Evolutionary conservation across 345 rosid genomes (phyloP).

Genomic region (Carallia brachiata): DNA sequence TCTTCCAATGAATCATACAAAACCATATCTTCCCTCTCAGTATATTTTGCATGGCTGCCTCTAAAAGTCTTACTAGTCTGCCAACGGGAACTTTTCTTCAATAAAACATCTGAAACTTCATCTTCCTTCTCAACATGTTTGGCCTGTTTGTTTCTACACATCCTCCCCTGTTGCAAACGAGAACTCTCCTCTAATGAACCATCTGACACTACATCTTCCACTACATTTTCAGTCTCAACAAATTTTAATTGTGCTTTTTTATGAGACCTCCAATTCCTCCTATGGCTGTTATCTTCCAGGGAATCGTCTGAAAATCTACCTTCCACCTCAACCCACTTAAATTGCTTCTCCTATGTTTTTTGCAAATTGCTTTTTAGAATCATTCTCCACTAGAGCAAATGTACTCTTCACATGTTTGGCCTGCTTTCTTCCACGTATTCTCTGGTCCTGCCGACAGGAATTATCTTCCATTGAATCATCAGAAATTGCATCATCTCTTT

Average conservation of each 20-base stretch:
- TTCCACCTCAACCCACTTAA: slow-evolving; percentile 29
- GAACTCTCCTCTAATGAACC: slow-evolving; percentile 39
- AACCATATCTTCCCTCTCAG: slow-evolving; percentile 20
- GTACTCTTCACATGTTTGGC: slow-evolving; percentile 39
- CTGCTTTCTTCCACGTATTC: slow-evolving; percentile 30
- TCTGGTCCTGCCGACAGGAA: slow-evolving; percentile 23
- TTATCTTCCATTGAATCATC: slow-evolving; percentile 32
- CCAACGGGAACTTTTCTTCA: slow-evolving; percentile 22
- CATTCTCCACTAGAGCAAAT: slow-evolving; percentile 40
- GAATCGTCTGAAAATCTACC: slow-evolving; percentile 42
- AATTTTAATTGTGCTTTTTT: slow-evolving; percentile 20
- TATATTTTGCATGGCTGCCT: slow-evolving; percentile 27
- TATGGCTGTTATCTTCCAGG: slow-evolving; percentile 25
- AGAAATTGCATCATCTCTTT: slow-evolving; percentile 29
- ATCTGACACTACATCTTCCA: slow-evolving; percentile 49
- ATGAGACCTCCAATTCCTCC: slow-evolving; percentile 13
- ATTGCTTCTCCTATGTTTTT: slow-evolving; percentile 32
- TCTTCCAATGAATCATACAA: slow-evolving; percentile 30
- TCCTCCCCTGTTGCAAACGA: slow-evolving; percentile 29
- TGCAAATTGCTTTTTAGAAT: slow-evolving; percentile 29
- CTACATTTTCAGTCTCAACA: slow-evolving; percentile 41
- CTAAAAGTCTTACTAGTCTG: slow-evolving; percentile 19
- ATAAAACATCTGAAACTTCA: slow-evolving; percentile 42
- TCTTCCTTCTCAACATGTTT: slow-evolving; percentile 32
- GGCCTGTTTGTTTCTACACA: slow-evolving; percentile 26